Conservation (phyloP, 139 green algal species). For the Chlorella sp. region DNA sequence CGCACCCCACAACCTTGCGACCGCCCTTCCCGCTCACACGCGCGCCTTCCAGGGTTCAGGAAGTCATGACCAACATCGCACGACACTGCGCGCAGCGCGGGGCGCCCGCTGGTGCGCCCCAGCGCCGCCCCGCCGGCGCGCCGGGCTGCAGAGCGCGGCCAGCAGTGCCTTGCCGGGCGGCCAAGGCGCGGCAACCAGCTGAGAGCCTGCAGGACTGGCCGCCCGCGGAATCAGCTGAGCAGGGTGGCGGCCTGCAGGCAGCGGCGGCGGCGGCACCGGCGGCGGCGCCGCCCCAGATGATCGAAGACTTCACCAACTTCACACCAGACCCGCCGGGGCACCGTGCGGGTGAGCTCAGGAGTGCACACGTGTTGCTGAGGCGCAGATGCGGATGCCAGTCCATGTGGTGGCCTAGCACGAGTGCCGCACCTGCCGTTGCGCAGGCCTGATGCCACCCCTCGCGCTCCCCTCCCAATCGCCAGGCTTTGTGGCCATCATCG, state of each 20-base stretch:
- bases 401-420: neutral
- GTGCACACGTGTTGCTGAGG: neutral
- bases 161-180: too few species aligned
- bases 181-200: too few species aligned
- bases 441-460: neutral
- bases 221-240: neutral
- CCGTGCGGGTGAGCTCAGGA: neutral
- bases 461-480: neutral
- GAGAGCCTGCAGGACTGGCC: too few species aligned
- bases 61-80: too few species aligned
- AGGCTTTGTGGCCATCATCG: constrained; percentile 90
- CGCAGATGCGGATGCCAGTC: neutral
- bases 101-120: too few species aligned
- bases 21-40: too few species aligned
- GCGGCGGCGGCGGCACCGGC: constrained; percentile 4
- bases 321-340: constrained; percentile 5
- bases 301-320: constrained; percentile 23
- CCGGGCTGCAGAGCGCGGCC: too few species aligned
- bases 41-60: too few species aligned
- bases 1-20: too few species aligned
- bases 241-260: neutral
- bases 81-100: too few species aligned
- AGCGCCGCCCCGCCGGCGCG: too few species aligned
- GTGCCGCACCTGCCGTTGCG: neutral
- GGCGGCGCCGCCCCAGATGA: neutral